Percentiles rank a stretch among this genome's conserved stretches.
Conservation (phyloP, 1,284 basidiomycete species). For the Phaffia rhodozyma region DNA sequence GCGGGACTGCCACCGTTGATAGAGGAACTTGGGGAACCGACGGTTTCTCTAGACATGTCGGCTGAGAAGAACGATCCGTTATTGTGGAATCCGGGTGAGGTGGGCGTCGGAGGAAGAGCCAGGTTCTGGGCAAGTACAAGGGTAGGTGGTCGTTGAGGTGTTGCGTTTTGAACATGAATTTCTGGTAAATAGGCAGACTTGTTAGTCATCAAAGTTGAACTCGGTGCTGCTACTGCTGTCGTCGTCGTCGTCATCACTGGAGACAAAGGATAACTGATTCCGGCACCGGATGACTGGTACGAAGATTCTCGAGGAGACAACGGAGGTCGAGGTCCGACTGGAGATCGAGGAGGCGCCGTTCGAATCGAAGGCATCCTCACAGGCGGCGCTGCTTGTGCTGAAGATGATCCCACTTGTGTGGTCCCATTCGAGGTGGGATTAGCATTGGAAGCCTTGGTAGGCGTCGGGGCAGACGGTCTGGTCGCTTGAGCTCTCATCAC, state of each 20-base stretch:
- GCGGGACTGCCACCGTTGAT: neutral
- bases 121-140: conserved; percentile 12
- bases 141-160: conserved; percentile 15
- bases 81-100: neutral
- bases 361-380: neutral
- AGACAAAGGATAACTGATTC: conserved; percentile 2
- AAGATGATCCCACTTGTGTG: neutral
- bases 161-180: too few species aligned
- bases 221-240: too few species aligned
- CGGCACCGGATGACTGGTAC: conserved; percentile 14
- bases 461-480: conserved; percentile 15
- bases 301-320: conserved; percentile 4
- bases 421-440: neutral
- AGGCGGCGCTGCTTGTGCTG: neutral
- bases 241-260: neutral
- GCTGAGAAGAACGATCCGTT: conserved; percentile 7
- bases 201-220: too few species aligned
- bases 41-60: neutral
- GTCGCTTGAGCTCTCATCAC: neutral
- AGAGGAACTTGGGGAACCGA: conserved; percentile 9
- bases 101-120: neutral
- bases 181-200: too few species aligned
- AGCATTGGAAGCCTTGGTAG: conserved; percentile 12
- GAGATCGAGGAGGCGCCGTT: neutral
- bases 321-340: conserved; percentile 14